These are phyloP conservation scores for Penicillium sp. DNA, from an alignment of 2,329 filamentous ascomycete genomes.

Conservation along the genomic window DNA sequence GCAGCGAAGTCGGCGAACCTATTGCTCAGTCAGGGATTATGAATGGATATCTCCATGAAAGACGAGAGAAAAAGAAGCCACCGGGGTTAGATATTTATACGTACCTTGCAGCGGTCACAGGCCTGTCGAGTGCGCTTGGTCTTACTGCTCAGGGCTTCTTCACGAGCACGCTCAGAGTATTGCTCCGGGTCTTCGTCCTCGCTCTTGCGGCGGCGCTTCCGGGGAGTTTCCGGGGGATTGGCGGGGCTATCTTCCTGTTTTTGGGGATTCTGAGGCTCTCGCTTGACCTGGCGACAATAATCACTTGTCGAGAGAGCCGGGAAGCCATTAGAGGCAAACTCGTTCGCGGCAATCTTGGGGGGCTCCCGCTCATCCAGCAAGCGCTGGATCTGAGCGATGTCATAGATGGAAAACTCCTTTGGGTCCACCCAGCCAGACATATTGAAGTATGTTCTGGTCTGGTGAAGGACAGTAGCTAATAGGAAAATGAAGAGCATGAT, in stretches of 20 bases:
- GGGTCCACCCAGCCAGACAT: not conserved
- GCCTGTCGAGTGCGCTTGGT: conserved; percentile 5
- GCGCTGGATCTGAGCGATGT: too few species aligned
- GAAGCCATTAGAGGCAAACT: too few species aligned
- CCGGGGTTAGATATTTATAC: not conserved
- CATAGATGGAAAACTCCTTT: too few species aligned
- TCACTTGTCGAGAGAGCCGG: too few species aligned
- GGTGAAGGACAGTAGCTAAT: not conserved
- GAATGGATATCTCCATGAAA: not conserved
- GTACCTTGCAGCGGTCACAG: conserved; percentile 18
- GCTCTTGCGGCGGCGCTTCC: not conserved
- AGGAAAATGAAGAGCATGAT: not conserved
- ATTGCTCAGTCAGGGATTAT: not conserved
- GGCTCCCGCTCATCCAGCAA: too few species aligned
- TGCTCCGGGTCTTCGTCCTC: not conserved
- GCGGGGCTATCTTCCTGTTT: not conserved
- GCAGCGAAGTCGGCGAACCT: conserved; percentile 9
- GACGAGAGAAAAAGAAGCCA: not conserved
- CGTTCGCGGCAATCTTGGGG: too few species aligned
- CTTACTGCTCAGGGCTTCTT: not conserved
- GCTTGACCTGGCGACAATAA: not conserved
- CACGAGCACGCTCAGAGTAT: conserved; percentile 2
- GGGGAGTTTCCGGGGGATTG: not conserved
- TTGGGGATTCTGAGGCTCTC: not conserved
- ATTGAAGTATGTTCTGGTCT: not conserved